phyloP scores from a whole-genome alignment of 345 rosid genomes.

The Linum lewisii region DNA sequence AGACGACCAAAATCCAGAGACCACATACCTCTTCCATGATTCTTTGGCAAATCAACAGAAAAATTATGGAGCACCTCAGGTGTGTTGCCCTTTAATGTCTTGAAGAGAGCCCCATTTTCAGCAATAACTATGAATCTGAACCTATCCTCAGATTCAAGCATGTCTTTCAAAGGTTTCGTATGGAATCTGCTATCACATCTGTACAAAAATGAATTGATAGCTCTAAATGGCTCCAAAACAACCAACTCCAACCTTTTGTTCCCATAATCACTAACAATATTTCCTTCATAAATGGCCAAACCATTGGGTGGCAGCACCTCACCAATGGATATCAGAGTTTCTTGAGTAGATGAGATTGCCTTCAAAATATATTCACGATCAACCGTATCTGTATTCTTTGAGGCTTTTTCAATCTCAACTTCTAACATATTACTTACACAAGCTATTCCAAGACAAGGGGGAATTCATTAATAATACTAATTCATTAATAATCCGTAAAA shows the following conservation, averaged over 20 bases:
- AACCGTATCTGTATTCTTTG: not conserved
- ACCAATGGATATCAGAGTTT: not conserved
- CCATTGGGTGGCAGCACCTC: constrained; percentile 4
- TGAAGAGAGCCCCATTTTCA: not conserved
- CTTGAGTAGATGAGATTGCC: not conserved
- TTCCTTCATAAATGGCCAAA: not conserved
- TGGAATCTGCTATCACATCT: not conserved
- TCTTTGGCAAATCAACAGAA: not conserved
- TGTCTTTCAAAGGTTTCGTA: not conserved
- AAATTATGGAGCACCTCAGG: not conserved
- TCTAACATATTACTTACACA: not conserved
- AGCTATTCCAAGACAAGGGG: not conserved
- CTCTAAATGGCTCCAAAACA: not conserved
- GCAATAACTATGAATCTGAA: not conserved
- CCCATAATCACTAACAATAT: not conserved
- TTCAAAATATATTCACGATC: not conserved
- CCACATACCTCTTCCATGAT: not conserved
- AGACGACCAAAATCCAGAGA: not conserved
- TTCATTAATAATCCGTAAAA: too few species aligned
- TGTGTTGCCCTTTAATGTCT: not conserved
- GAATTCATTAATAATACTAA: too few species aligned
- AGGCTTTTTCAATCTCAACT: not conserved
- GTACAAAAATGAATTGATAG: not conserved
- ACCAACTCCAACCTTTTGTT: not conserved
- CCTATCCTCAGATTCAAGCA: not conserved